Evolutionary conservation across 371 early-diverging fungal genomes (phyloP).

Genomic region (Mortierella sp.): DNA sequence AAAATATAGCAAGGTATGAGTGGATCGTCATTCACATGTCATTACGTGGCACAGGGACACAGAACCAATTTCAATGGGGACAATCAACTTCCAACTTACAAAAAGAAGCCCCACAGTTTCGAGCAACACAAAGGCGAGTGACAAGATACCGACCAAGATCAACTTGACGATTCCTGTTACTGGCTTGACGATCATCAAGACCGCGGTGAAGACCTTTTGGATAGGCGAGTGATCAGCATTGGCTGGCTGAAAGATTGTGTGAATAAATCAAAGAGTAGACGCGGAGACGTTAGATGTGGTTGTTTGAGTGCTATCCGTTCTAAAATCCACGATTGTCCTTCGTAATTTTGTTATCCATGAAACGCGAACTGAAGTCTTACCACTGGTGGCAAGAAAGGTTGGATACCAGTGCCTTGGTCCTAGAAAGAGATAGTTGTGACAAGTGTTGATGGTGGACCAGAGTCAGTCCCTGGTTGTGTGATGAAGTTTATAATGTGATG

Average conservation of each 20-base stretch:
- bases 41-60: not conserved
- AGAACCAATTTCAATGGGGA: not conserved
- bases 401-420: slow-evolving; percentile 90
- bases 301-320: not conserved
- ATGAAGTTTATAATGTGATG: not conserved
- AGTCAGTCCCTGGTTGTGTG: not conserved
- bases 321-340: not conserved
- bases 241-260: slow-evolving; percentile 48
- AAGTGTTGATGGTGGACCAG: not conserved
- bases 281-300: not conserved
- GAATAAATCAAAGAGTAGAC: not conserved
- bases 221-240: slow-evolving; percentile 46
- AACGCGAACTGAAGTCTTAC: slow-evolving; percentile 52
- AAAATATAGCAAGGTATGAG: slow-evolving; percentile 18
- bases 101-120: slow-evolving; percentile 44
- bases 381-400: slow-evolving; percentile 89
- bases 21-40: slow-evolving; percentile 23
- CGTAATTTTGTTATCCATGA: not conserved
- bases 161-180: slow-evolving; percentile 64
- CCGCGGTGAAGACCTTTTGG: slow-evolving; percentile 26
- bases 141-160: slow-evolving; percentile 49
- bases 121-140: slow-evolving; percentile 57
- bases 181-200: slow-evolving; percentile 62
- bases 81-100: slow-evolving; percentile 36
- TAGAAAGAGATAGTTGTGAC: slow-evolving; percentile 27